Conservation (phyloP, 139 green algal species). For the Tetradesmus lagerheimii region DNA sequence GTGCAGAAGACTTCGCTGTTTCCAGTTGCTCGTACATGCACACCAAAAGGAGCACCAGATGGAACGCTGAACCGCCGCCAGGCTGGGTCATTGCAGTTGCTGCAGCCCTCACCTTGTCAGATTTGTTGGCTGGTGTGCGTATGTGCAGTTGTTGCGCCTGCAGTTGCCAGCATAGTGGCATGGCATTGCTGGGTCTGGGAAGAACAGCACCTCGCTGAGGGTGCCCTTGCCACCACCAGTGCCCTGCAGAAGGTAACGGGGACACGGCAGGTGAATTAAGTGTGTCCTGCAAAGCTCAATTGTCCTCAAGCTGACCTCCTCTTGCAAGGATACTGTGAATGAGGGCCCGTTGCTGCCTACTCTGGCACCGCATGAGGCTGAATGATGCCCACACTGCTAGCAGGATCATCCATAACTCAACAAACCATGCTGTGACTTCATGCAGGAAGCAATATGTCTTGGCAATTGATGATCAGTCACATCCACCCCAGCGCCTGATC, state of each 20-base stretch:
- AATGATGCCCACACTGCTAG: too few species aligned
- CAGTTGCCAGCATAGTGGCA: slow-evolving; percentile 51
- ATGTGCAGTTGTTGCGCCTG: slow-evolving; percentile 46
- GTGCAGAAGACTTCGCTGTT: not conserved
- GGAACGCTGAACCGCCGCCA: not conserved
- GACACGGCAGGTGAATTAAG: not conserved
- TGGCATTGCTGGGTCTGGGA: slow-evolving; percentile 59
- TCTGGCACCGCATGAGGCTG: too few species aligned
- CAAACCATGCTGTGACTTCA: too few species aligned
- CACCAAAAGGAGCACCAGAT: too few species aligned
- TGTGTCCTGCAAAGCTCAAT: not conserved
- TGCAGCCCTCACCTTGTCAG: slow-evolving; percentile 32
- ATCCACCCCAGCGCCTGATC: too few species aligned
- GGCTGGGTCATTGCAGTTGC: not conserved
- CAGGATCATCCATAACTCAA: too few species aligned
- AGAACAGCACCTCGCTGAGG: slow-evolving; percentile 53
- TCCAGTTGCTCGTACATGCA: not conserved
- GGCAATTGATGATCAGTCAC: too few species aligned
- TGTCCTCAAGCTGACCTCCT: not conserved
- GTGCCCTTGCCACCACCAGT: not conserved
- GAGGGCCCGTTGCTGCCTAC: not conserved
- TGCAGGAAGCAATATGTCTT: too few species aligned
- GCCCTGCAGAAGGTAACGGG: not conserved
- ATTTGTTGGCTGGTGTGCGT: slow-evolving; percentile 53
- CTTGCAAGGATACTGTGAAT: not conserved